These are phyloP conservation scores for Pythium vanterpoolii DNA, from an alignment of 352 stramenopile species.

Conservation along the genomic window DNA sequence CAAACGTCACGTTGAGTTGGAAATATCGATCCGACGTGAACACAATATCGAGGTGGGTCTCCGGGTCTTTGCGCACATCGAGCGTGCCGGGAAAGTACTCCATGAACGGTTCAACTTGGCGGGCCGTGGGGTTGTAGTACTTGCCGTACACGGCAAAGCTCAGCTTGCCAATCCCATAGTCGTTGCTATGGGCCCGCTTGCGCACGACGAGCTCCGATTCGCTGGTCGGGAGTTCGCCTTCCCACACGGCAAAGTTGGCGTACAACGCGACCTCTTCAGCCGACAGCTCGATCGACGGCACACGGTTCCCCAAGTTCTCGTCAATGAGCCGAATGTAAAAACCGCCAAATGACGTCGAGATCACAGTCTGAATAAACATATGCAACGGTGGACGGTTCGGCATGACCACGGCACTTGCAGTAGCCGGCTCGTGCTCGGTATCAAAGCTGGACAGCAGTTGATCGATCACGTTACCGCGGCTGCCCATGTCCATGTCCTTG, in stretches of 20 bases:
- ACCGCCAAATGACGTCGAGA: constrained; percentile 81
- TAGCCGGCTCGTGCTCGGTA: neutral
- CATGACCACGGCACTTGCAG: neutral
- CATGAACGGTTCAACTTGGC: constrained; percentile 80
- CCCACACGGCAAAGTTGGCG: constrained; percentile 68
- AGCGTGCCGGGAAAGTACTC: constrained; percentile 82
- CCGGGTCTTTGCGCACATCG: constrained; percentile 74
- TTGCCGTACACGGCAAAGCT: constrained; percentile 85
- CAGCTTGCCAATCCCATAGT: constrained; percentile 69
- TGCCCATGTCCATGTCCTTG: constrained; percentile 80
- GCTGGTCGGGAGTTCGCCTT: constrained; percentile 33
- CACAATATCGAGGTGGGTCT: constrained; percentile 55
- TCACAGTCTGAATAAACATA: constrained; percentile 75
- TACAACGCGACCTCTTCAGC: constrained; percentile 78
- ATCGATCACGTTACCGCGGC: constrained; percentile 69
- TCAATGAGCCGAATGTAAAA: constrained; percentile 87
- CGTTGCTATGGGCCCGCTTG: constrained; percentile 45
- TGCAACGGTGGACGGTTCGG: constrained; percentile 19
- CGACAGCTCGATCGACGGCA: constrained; percentile 76
- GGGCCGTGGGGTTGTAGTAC: constrained; percentile 82
- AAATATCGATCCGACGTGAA: constrained; percentile 84
- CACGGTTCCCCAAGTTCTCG: constrained; percentile 66
- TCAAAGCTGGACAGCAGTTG: constrained; percentile 73
- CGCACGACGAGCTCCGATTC: constrained; percentile 36
- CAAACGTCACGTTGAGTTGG: constrained; percentile 80